Evolutionary conservation across 495 filamentous ascomycete genomes (phyloP).

Genomic region (Bacidia rubella): DNA sequence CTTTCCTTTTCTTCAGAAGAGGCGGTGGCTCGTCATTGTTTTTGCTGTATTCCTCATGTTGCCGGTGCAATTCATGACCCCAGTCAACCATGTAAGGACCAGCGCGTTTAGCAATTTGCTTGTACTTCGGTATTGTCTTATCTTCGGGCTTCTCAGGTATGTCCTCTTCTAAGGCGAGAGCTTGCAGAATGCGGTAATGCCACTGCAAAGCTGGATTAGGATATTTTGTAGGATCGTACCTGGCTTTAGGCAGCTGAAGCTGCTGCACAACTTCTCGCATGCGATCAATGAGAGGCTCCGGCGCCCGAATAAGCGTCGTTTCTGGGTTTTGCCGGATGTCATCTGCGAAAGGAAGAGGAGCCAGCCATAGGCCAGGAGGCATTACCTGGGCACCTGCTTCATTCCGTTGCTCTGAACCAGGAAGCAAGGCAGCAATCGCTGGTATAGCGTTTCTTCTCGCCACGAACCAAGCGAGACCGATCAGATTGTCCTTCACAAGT

Average conservation of each 20-base stretch:
- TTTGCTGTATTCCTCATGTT: constrained; percentile 31
- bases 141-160: constrained; percentile 69
- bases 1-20: constrained; percentile 34
- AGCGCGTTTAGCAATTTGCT: constrained; percentile 74
- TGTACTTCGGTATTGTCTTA: constrained; percentile 70
- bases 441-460: constrained; percentile 67
- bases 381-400: constrained; percentile 53
- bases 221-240: constrained; percentile 74
- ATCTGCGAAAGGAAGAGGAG: constrained; percentile 79
- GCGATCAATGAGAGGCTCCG: constrained; percentile 57
- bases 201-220: constrained; percentile 93
- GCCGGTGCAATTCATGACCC: constrained; percentile 50
- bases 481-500: constrained; percentile 59
- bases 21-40: constrained; percentile 22
- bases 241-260: constrained; percentile 74
- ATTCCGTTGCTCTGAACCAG: constrained; percentile 52
- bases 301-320: constrained; percentile 39
- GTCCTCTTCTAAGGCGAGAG: constrained; percentile 84
- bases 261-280: constrained; percentile 77
- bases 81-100: constrained; percentile 66
- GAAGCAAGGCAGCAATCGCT: constrained; percentile 63
- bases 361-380: constrained; percentile 81
- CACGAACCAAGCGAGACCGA: constrained; percentile 83
- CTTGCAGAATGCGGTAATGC: constrained; percentile 93
- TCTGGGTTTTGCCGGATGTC: constrained; percentile 68